Evolutionary conservation across 306 rosid genomes (phyloP).

Genomic region (Psophocarpus tetragonolobus): DNA sequence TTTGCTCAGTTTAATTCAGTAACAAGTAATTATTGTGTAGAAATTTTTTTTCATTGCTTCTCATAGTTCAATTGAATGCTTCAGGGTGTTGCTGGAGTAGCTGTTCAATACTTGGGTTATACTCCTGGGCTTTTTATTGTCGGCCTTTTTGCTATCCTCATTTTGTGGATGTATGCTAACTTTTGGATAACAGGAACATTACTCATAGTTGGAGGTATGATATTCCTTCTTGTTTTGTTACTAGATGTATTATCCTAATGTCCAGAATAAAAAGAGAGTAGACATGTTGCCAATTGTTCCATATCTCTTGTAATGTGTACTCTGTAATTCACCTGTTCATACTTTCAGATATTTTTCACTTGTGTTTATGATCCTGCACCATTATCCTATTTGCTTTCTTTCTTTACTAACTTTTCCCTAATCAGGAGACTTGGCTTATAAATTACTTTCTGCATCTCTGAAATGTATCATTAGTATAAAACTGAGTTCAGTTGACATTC

Average conservation of each 20-base stretch:
- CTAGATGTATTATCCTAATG: neutral
- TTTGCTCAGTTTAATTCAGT: slow-evolving; percentile 18
- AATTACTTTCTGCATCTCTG: neutral
- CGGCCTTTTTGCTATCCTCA: slow-evolving; percentile 86
- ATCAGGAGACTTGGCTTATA: slow-evolving; percentile 13
- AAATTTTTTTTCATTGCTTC: slow-evolving; percentile 21
- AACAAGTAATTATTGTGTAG: neutral
- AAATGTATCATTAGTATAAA: neutral
- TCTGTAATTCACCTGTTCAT: neutral
- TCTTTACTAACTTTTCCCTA: neutral
- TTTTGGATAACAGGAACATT: slow-evolving; percentile 93
- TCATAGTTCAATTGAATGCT: slow-evolving; percentile 46
- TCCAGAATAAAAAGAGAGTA: neutral
- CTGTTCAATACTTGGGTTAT: slow-evolving; percentile 87
- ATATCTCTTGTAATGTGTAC: neutral
- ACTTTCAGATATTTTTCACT: neutral
- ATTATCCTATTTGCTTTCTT: neutral
- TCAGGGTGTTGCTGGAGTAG: slow-evolving; percentile 89
- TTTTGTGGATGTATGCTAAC: slow-evolving; percentile 98
- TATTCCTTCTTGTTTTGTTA: slow-evolving; percentile 18
- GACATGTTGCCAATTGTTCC: slow-evolving; percentile 22
- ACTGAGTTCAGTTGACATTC: neutral
- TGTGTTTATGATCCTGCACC: neutral
- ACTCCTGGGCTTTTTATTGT: slow-evolving; percentile 95
- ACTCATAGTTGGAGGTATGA: slow-evolving; percentile 90